phyloP scores from a whole-genome alignment of 805 yeast genomes.

The Monosporozyma siamensis region DNA sequence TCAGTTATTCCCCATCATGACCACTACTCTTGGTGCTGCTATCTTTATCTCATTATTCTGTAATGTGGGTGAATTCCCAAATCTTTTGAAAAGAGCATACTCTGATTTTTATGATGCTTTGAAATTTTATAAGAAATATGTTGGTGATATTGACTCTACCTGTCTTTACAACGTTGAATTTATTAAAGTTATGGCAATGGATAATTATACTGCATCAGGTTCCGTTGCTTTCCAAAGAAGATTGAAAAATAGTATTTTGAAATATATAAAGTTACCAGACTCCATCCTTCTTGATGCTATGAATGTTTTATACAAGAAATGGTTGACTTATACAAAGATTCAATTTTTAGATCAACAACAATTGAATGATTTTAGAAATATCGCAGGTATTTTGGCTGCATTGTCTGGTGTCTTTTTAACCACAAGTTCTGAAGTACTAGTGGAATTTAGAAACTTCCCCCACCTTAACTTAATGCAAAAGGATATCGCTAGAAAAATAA shows the following conservation, averaged over 20 bases:
- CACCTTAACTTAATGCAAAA: slow-evolving; percentile 15
- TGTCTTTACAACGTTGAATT: slow-evolving; percentile 28
- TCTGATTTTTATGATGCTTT: slow-evolving; percentile 8
- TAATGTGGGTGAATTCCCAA: slow-evolving; percentile 9
- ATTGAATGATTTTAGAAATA: slow-evolving; percentile 46
- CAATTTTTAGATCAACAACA: slow-evolving; percentile 28
- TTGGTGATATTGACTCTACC: slow-evolving; percentile 14
- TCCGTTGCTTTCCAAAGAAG: slow-evolving; percentile 63
- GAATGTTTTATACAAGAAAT: slow-evolving; percentile 30
- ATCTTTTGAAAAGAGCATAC: slow-evolving; percentile 7
- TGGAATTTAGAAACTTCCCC: slow-evolving; percentile 6
- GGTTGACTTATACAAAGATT: slow-evolving; percentile 14
- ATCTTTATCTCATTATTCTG: slow-evolving; percentile 42
- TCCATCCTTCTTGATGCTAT: slow-evolving; percentile 23
- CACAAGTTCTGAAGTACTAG: slow-evolving; percentile 14
- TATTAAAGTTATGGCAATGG: slow-evolving; percentile 39
- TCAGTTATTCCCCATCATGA: slow-evolving; percentile 24
- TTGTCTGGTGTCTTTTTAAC: slow-evolving; percentile 52
- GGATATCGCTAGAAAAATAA: slow-evolving; percentile 30
- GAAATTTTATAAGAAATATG: slow-evolving; percentile 19
- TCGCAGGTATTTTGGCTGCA: slow-evolving; percentile 63
- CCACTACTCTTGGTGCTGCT: slow-evolving; percentile 39
- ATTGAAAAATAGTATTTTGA: slow-evolving; percentile 37
- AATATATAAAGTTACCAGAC: slow-evolving; percentile 17
- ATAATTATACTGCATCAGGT: slow-evolving; percentile 56